Evolutionary conservation across 139 green algal genomes (phyloP).

Genomic region (Closterium sp.): DNA sequence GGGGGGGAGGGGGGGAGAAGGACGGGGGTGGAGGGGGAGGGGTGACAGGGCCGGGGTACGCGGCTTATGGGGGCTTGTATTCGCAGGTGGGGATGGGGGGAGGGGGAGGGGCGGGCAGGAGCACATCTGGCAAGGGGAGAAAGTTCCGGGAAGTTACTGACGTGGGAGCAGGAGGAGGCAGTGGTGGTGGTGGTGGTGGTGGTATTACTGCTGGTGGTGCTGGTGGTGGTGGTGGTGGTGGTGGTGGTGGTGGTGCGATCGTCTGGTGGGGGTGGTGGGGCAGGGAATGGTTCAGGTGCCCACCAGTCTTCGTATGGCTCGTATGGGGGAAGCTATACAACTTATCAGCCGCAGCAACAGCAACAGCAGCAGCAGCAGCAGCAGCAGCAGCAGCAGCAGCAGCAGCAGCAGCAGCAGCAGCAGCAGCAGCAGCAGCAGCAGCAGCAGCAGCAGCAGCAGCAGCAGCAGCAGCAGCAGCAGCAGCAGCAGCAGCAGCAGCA

Average conservation of each 20-base stretch:
- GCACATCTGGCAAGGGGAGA: neutral
- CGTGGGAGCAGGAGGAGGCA: neutral
- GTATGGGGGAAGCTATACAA: neutral
- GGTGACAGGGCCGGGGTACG: neutral
- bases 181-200: neutral
- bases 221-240: neutral
- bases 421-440: too few species aligned
- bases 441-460: neutral
- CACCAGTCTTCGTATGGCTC: neutral
- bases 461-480: neutral
- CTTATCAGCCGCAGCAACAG: neutral
- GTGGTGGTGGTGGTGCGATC: neutral
- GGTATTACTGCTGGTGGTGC: neutral
- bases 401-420: too few species aligned
- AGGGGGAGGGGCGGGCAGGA: neutral
- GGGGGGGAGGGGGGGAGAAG: neutral
- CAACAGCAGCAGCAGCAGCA: neutral
- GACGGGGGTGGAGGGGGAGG: neutral
- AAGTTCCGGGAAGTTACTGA: neutral
- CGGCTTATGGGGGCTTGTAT: neutral
- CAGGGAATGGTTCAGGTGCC: neutral
- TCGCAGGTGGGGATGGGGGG: neutral
- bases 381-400: neutral
- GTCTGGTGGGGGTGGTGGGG: neutral
- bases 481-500: neutral